phyloP scores from a whole-genome alignment of 768 basidiomycete genomes.

The Podaxis sp. region DNA sequence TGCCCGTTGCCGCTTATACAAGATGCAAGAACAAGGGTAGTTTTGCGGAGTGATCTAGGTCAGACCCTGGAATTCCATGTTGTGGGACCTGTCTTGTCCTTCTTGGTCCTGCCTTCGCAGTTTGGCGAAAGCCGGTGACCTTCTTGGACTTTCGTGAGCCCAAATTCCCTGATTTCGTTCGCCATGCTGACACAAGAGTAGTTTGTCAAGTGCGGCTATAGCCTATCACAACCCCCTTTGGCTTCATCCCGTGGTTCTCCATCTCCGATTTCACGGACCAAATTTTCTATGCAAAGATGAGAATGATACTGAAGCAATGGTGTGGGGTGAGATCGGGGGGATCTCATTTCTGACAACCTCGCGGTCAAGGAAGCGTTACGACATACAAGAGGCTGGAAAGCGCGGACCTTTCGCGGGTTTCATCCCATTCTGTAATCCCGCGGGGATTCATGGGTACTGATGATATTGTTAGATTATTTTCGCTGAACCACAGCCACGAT shows the following conservation, averaged over 20 bases:
- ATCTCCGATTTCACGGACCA: constrained; percentile 48
- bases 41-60: no score
- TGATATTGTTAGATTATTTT: not conserved
- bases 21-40: no score
- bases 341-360: constrained; percentile 43
- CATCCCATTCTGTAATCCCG: not conserved
- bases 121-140: no score
- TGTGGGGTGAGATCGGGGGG: constrained; percentile 49
- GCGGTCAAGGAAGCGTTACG: constrained; percentile 32
- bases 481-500: constrained; percentile 33
- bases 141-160: constrained; percentile 42
- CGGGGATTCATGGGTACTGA: not conserved
- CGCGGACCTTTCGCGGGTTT: constrained; percentile 43
- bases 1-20: not conserved
- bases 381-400: constrained; percentile 45
- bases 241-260: constrained; percentile 41
- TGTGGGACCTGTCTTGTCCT: no score
- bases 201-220: constrained; percentile 36
- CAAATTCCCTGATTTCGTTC: not conserved
- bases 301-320: constrained; percentile 35
- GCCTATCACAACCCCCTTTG: constrained; percentile 41
- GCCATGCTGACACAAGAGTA: not conserved
- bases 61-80: no score
- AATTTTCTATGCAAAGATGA: constrained; percentile 45
- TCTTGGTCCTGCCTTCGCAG: no score